Evolutionary conservation across 768 basidiomycete species (phyloP).

Genomic region (Gautieria morchelliformis): DNA sequence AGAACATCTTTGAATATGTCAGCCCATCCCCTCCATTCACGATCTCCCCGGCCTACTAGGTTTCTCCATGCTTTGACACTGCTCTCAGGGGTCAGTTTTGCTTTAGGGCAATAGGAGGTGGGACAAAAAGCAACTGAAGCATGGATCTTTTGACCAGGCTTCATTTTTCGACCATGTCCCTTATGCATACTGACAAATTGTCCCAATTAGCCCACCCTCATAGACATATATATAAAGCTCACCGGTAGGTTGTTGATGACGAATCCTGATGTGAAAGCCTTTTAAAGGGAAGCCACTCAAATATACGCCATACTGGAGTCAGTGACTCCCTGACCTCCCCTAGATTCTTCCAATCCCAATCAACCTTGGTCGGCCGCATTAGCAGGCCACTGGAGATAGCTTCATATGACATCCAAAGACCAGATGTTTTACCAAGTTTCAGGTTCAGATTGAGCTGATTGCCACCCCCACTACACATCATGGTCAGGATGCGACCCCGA

Average conservation of each 20-base stretch:
- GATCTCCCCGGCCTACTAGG: neutral
- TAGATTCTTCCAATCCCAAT: slow-evolving; percentile 6
- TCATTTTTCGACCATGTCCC: slow-evolving; percentile 9
- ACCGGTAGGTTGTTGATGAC: neutral
- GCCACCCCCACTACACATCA: no score
- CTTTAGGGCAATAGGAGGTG: slow-evolving; percentile 7
- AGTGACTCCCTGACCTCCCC: neutral
- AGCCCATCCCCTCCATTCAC: neutral
- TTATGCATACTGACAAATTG: neutral
- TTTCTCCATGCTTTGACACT: neutral
- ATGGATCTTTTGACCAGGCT: slow-evolving; percentile 11
- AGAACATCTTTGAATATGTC: neutral
- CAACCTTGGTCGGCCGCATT: no score
- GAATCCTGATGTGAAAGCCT: neutral
- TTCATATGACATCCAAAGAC: no score
- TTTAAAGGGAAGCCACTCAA: neutral
- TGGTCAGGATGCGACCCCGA: no score
- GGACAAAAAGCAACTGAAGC: slow-evolving; percentile 12
- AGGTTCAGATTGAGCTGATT: no score
- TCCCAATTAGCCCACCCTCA: neutral
- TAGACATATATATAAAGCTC: neutral
- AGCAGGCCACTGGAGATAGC: no score
- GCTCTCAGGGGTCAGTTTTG: neutral
- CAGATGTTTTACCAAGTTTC: no score
- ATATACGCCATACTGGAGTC: neutral